Evolutionary conservation across 805 yeast species (phyloP), one percentile per base, ranked within the genome.

Genomic region (Spathaspora hagerdaliae): DNA sequence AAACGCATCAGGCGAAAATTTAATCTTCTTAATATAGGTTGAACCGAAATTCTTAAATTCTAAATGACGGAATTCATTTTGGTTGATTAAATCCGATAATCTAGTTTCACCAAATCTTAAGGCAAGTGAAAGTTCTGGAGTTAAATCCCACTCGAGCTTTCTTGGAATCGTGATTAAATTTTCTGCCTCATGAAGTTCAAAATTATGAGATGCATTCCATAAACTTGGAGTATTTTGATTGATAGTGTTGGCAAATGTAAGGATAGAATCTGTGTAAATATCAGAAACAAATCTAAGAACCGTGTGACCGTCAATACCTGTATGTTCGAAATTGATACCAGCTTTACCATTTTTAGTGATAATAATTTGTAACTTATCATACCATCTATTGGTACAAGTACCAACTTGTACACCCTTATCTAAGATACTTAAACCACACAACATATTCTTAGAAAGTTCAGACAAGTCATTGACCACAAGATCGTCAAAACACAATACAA

Each of bases 291-390:
- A 85, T 51, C 97, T 69, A 53, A 90, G 69, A 5, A 90, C 96
- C 0, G 97, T 90, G 63, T 90, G 97, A 46, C 97, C 97, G 65
- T 90, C 97, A 27, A 90, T 95, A 54, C 96, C 96, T 0, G 97
- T 86, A 59, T 90, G 94, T 59, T 90, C 97, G 60, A 90, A 90
- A 63, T 91, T 90, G 53, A 90, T 83, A 27, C 97, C 97, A 2
- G 94, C 96, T 64, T 87, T 86, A 24, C 95, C 96, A 63, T 90
- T 88, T 61, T 82, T 81, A 5, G 96, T 88, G 45, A 90, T 80
- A 44, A 90, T 90, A 52, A 90, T 75, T 64, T 90, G 97, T 51
- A 90, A 67, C 66, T 90, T 90, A 66, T 90, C 97, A 61, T 89
- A 90, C 97, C 96, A 90, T 61, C 97, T 73, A 65, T 90, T 90